phyloP scores from a whole-genome alignment of 2,329 filamentous ascomycete genomes.

The Sphaerostilbella broomeana region DNA sequence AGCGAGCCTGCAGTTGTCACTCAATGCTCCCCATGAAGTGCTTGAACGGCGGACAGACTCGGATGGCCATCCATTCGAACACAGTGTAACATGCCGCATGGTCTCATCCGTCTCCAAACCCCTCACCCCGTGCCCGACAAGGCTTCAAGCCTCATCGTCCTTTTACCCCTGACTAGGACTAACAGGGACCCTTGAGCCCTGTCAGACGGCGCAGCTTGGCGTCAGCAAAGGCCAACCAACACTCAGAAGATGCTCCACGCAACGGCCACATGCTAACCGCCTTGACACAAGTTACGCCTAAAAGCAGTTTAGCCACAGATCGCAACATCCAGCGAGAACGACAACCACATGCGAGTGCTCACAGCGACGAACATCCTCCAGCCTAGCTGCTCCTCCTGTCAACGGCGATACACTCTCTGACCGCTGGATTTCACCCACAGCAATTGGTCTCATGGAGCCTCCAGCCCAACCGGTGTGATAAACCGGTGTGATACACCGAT shows the following conservation, averaged over 20 bases:
- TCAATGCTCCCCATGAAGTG: too few species aligned
- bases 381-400: background rate
- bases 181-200: slow-evolving; percentile 15
- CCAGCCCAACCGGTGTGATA: too few species aligned
- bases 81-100: slow-evolving; percentile 9
- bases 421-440: too few species aligned
- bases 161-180: slow-evolving; percentile 16
- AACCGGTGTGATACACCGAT: too few species aligned
- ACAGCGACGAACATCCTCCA: background rate
- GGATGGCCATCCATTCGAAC: background rate
- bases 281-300: slow-evolving; percentile 3
- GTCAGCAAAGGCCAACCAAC: slow-evolving; percentile 13
- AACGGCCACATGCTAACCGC: slow-evolving; percentile 14
- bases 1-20: too few species aligned
- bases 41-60: too few species aligned
- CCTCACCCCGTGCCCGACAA: too few species aligned
- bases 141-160: slow-evolving; percentile 7
- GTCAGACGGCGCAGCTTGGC: slow-evolving; percentile 7
- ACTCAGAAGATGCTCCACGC: slow-evolving; percentile 9
- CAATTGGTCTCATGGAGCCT: too few species aligned
- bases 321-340: slow-evolving; percentile 8
- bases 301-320: slow-evolving; percentile 13
- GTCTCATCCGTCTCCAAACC: slow-evolving; percentile 9
- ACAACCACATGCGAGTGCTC: slow-evolving; percentile 8
- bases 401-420: background rate